Evolutionary conservation across 2,329 filamentous ascomycete species (phyloP).

Genomic region (Penicillium sclerotigenum): DNA sequence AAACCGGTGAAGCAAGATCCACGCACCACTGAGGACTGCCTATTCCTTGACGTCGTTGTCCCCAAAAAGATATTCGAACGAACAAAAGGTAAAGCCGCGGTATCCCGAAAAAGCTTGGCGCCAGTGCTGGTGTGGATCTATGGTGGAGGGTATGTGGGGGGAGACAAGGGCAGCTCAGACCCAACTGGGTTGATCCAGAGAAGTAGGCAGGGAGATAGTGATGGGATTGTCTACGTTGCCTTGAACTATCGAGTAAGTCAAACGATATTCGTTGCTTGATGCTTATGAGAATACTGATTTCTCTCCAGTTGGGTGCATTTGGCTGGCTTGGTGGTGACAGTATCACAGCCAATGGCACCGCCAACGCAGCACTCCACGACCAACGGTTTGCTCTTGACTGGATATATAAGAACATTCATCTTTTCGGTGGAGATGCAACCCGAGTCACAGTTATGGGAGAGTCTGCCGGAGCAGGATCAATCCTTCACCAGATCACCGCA

Average conservation of each 20-base stretch:
- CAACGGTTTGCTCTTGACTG: constrained; percentile 58
- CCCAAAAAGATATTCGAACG: constrained; percentile 34
- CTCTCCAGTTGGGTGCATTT: constrained; percentile 45
- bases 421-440: constrained; percentile 54
- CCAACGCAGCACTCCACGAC: constrained; percentile 53
- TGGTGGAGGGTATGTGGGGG: constrained; percentile 48
- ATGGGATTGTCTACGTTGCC: constrained; percentile 49
- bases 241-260: constrained; percentile 46
- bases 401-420: constrained; percentile 53
- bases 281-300: neutral
- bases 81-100: constrained; percentile 11
- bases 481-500: constrained; percentile 56
- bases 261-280: neutral
- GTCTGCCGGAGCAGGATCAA: constrained; percentile 52
- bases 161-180: constrained; percentile 37
- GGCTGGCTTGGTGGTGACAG: constrained; percentile 49
- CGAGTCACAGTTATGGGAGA: constrained; percentile 46
- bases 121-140: constrained; percentile 47
- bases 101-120: constrained; percentile 18
- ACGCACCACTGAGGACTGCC: constrained; percentile 35
- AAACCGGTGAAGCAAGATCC: constrained; percentile 19
- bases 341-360: constrained; percentile 43
- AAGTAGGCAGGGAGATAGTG: constrained; percentile 37
- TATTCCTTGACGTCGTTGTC: constrained; percentile 39
- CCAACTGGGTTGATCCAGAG: constrained; percentile 43